Percentiles rank a stretch among this genome's conserved stretches.
Conservation (phyloP, 768 basidiomycete species). For the Pholiota molesta region DNA sequence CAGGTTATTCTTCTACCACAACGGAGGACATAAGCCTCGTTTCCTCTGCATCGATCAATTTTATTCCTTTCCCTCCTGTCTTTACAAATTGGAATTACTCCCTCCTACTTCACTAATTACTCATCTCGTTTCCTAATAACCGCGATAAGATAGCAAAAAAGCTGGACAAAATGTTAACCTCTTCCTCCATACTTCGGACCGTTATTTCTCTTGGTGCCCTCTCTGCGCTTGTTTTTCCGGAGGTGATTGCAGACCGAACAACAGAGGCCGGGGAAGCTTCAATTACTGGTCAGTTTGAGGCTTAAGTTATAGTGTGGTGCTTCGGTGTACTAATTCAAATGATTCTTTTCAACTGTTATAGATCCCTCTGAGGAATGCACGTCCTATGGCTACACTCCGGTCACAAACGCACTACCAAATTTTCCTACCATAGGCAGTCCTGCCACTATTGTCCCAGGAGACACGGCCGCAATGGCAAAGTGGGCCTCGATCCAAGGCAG, state of each 20-base stretch:
- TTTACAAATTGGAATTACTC: neutral
- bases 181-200: neutral
- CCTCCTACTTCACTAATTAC: neutral
- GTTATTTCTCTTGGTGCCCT: neutral
- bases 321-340: neutral
- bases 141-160: neutral
- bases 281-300: neutral
- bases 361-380: slow-evolving; percentile 39
- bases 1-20: neutral
- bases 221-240: neutral
- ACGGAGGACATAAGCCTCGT: neutral
- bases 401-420: slow-evolving; percentile 28
- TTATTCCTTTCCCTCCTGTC: neutral
- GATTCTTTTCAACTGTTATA: neutral
- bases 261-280: neutral
- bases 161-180: neutral
- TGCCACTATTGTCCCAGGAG: slow-evolving; percentile 44
- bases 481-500: slow-evolving; percentile 44
- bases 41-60: neutral
- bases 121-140: neutral
- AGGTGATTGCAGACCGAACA: neutral
- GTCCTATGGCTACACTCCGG: slow-evolving; percentile 43
- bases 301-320: too few species aligned
- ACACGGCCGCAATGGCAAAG: slow-evolving; percentile 42
- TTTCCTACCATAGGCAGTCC: slow-evolving; percentile 49